Conservation (phyloP, 1,284 basidiomycete species). For the Rhizopogon parksii region DNA sequence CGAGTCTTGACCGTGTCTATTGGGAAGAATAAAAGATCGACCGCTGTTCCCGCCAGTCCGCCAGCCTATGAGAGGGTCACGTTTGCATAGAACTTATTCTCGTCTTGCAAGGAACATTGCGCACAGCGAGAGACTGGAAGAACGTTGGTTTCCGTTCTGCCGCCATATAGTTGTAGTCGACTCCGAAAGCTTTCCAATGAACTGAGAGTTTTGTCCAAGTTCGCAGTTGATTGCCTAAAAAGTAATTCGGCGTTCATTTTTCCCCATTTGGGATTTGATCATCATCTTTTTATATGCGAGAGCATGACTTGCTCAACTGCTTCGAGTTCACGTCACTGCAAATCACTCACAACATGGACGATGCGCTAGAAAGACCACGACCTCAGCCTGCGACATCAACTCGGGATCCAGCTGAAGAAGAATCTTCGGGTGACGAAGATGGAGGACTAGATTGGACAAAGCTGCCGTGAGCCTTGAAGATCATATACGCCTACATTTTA, state of each 20-base stretch:
- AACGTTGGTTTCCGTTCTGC: slow-evolving; percentile 27
- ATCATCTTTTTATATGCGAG: neutral
- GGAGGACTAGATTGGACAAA: slow-evolving; percentile 55
- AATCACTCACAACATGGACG: slow-evolving; percentile 36
- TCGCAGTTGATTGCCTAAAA: neutral
- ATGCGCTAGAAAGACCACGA: slow-evolving; percentile 38
- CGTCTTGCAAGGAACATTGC: slow-evolving; percentile 14
- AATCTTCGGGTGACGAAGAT: slow-evolving; percentile 50
- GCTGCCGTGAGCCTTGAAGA: slow-evolving; percentile 31
- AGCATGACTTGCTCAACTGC: neutral
- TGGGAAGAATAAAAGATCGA: slow-evolving; percentile 94
- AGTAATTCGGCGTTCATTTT: neutral
- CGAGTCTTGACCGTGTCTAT: slow-evolving; percentile 97
- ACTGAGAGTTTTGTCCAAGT: neutral
- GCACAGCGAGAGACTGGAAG: slow-evolving; percentile 31
- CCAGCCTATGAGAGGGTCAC: slow-evolving; percentile 54
- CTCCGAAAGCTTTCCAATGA: neutral
- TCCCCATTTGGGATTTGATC: neutral
- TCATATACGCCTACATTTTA: slow-evolving; percentile 19
- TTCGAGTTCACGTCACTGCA: neutral
- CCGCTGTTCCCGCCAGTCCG: slow-evolving; percentile 80
- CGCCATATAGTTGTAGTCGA: too few species aligned
- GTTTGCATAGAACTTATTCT: slow-evolving; percentile 6
- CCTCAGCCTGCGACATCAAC: slow-evolving; percentile 18
- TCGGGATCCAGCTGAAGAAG: slow-evolving; percentile 21